A percentile compares a stretch with the other conserved stretches of the same genome.
These are phyloP conservation scores for Ceratocystis alfenasii DNA, from an alignment of 2,329 filamentous ascomycete genomes.

Conservation along the genomic window DNA sequence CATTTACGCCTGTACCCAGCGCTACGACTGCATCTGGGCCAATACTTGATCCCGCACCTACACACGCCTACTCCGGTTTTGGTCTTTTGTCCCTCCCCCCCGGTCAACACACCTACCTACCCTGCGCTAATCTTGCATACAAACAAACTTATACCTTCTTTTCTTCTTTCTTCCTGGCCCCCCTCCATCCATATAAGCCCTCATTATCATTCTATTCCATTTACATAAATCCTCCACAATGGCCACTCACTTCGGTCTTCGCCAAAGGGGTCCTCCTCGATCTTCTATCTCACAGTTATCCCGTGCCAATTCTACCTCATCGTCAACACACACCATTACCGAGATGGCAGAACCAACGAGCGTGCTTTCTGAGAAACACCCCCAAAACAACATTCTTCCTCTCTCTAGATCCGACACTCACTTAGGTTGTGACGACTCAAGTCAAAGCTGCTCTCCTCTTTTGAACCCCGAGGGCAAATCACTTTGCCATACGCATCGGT, in stretches of 20 bases:
- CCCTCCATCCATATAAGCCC: neutral
- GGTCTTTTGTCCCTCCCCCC: neutral
- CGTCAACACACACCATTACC: slow-evolving; percentile 4
- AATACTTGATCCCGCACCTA: neutral
- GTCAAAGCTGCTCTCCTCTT: no score
- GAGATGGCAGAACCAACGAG: slow-evolving; percentile 6
- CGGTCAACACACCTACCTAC: neutral
- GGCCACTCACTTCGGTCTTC: slow-evolving; percentile 3
- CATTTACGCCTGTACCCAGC: slow-evolving; percentile 6
- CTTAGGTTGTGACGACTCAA: no score
- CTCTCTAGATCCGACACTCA: no score
- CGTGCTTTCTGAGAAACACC: no score
- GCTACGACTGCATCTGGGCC: slow-evolving; percentile 6
- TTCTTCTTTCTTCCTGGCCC: neutral
- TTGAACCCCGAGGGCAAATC: no score
- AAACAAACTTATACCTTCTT: neutral
- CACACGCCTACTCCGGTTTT: slow-evolving; percentile 9
- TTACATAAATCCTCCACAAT: slow-evolving; percentile 12
- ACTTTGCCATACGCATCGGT: no score
- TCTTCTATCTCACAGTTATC: slow-evolving; percentile 7
- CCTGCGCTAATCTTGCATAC: neutral
- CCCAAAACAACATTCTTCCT: no score
- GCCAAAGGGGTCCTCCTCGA: slow-evolving; percentile 4
- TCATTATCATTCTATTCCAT: neutral
- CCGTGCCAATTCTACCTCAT: neutral